A percentile compares a stretch with the other conserved stretches of the same genome.
Evolutionary conservation across 2,329 filamentous ascomycete genomes (phyloP).

Genomic region (Aspergillus sp.): DNA sequence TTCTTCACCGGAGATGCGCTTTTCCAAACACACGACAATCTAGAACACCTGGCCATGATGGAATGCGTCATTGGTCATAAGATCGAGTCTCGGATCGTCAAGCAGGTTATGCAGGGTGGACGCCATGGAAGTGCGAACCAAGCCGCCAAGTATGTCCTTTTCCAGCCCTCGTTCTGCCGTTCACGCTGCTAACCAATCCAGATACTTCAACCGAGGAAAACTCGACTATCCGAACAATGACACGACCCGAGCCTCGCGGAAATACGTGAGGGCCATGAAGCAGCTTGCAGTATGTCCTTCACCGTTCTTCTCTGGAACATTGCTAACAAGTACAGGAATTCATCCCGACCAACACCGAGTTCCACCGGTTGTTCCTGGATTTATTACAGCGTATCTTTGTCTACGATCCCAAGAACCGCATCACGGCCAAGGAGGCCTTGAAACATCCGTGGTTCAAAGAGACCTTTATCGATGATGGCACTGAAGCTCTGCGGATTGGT

Average conservation of each 20-base stretch:
- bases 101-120: constrained; percentile 45
- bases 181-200: constrained; percentile 29
- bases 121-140: constrained; percentile 45
- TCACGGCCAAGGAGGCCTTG: constrained; percentile 58
- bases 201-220: constrained; percentile 51
- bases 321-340: constrained; percentile 47
- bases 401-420: constrained; percentile 59
- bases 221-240: constrained; percentile 59
- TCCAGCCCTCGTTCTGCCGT: constrained; percentile 12
- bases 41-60: constrained; percentile 65
- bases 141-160: constrained; percentile 47
- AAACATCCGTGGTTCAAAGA: constrained; percentile 63
- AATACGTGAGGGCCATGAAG: constrained; percentile 65
- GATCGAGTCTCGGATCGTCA: constrained; percentile 50
- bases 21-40: constrained; percentile 63
- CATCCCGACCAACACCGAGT: constrained; percentile 52
- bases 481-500: constrained; percentile 55
- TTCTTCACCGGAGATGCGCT: constrained; percentile 63
- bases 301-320: constrained; percentile 1
- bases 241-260: constrained; percentile 56
- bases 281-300: constrained; percentile 45
- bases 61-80: constrained; percentile 54
- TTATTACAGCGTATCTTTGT: constrained; percentile 58
- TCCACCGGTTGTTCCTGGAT: constrained; percentile 59
- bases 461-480: constrained; percentile 58